phyloP scores from a whole-genome alignment of 2,329 filamentous ascomycete species.

The Raffaelea arxii region DNA sequence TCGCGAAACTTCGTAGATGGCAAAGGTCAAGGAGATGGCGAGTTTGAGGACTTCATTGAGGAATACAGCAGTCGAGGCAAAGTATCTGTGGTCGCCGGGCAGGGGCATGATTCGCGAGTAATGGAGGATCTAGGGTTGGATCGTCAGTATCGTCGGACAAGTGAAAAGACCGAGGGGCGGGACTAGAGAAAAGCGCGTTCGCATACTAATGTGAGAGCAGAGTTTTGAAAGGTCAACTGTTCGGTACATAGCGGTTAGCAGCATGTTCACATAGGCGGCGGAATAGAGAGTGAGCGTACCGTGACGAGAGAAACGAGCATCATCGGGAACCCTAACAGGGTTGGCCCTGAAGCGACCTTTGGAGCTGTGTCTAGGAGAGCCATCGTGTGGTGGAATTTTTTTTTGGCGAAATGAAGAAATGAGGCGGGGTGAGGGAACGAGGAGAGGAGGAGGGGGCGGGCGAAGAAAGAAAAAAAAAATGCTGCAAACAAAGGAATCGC shows the following conservation, averaged over 20 bases:
- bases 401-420: not conserved
- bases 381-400: conserved; percentile 25
- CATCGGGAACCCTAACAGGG: conserved; percentile 50
- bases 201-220: conserved; percentile 62
- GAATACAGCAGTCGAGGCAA: conserved; percentile 88
- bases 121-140: conserved; percentile 62
- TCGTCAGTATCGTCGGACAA: conserved; percentile 7
- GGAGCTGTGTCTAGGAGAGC: conserved; percentile 29
- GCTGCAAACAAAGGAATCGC: no score
- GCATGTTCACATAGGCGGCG: not conserved
- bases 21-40: conserved; percentile 73
- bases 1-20: conserved; percentile 76
- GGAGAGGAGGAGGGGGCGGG: no score
- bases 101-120: conserved; percentile 93
- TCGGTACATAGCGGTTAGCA: conserved; percentile 12
- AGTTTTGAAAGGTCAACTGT: conserved; percentile 75
- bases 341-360: conserved; percentile 29
- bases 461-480: no score
- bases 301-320: conserved; percentile 60
- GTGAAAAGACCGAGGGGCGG: not conserved
- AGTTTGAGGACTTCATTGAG: conserved; percentile 90
- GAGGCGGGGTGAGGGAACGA: not conserved
- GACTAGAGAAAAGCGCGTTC: conserved; percentile 11
- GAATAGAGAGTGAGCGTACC: conserved; percentile 28
- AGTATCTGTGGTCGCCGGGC: conserved; percentile 74